A percentile compares a stretch with the other conserved stretches of the same genome.
phyloP scores from a whole-genome alignment of 2,329 filamentous ascomycete species.

The Pseudonectria foliicola region DNA sequence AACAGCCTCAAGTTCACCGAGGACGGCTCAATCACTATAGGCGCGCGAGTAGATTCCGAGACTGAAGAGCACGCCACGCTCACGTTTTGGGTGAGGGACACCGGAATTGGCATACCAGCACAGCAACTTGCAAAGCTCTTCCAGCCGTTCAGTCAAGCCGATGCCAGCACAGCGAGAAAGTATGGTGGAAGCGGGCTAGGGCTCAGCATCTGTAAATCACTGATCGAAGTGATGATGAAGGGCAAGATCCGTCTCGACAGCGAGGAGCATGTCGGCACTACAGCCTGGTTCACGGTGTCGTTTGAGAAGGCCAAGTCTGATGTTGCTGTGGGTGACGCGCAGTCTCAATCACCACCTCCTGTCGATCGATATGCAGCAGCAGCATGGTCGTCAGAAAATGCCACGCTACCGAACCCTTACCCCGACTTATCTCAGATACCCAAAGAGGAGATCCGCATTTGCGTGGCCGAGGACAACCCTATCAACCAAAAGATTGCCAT shows the following conservation, averaged over 20 bases:
- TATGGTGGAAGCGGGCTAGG: conserved; percentile 90
- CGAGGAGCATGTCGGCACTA: conserved; percentile 62
- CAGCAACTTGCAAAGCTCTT: conserved; percentile 81
- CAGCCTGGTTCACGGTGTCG: conserved; percentile 70
- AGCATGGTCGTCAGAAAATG: conserved; percentile 29
- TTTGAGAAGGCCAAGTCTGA: conserved; percentile 73
- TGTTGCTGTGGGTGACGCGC: conserved; percentile 49
- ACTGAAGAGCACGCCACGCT: conserved; percentile 63
- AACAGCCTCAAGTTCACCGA: conserved; percentile 95
- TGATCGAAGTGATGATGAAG: conserved; percentile 88
- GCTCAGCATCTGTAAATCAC: conserved; percentile 87
- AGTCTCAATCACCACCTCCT: conserved; percentile 29
- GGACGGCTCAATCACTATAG: conserved; percentile 76
- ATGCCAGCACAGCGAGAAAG: conserved; percentile 81
- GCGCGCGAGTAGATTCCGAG: conserved; percentile 65
- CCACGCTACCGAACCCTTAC: conserved; percentile 37
- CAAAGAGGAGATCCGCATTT: conserved; percentile 73
- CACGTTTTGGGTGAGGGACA: conserved; percentile 82
- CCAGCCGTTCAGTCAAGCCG: conserved; percentile 86
- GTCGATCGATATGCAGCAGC: conserved; percentile 28
- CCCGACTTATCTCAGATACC: conserved; percentile 66
- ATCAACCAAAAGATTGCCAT: conserved; percentile 95
- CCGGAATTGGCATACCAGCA: conserved; percentile 81
- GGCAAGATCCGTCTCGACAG: conserved; percentile 80
- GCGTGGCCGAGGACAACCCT: conserved; percentile 89